Evolutionary conservation across 805 yeast genomes (phyloP).

Genomic region (Saturnispora diversa): DNA sequence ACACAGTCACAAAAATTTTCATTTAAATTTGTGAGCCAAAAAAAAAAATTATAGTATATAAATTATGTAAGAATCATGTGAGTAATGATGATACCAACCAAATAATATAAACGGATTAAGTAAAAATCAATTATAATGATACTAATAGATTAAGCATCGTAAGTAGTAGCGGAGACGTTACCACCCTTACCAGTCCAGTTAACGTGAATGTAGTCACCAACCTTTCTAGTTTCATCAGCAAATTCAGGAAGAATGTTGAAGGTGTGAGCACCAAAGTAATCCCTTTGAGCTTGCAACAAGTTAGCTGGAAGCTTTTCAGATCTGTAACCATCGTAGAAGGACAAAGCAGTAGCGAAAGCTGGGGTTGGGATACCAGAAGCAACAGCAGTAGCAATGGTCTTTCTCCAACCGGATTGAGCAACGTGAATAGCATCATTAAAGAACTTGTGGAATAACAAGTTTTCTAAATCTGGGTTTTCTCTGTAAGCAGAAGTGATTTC

Average conservation of each 20-base stretch:
- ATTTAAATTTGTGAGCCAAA: not conserved
- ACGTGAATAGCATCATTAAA: conserved; percentile 83
- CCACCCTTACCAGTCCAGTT: conserved; percentile 99
- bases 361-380: conserved; percentile 93
- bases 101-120: too few species aligned
- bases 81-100: too few species aligned
- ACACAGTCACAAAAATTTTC: conserved; percentile 10
- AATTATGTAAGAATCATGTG: not conserved
- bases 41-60: not conserved
- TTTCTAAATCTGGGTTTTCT: conserved; percentile 86
- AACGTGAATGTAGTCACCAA: conserved; percentile 78
- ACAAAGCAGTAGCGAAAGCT: conserved; percentile 92
- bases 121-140: too few species aligned
- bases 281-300: conserved; percentile 98
- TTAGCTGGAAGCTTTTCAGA: conserved; percentile 93
- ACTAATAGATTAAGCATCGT: conserved; percentile 64
- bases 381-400: conserved; percentile 69
- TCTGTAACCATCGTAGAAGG: conserved; percentile 99
- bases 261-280: conserved; percentile 99
- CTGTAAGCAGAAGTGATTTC: conserved; percentile 96
- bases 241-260: conserved; percentile 87
- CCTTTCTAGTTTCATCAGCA: conserved; percentile 71
- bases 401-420: conserved; percentile 96
- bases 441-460: conserved; percentile 92
- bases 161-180: conserved; percentile 90